Base-by-base conservation (phyloP, 805 yeast genomes). In the Diddensiella santjacobensis region DNA sequence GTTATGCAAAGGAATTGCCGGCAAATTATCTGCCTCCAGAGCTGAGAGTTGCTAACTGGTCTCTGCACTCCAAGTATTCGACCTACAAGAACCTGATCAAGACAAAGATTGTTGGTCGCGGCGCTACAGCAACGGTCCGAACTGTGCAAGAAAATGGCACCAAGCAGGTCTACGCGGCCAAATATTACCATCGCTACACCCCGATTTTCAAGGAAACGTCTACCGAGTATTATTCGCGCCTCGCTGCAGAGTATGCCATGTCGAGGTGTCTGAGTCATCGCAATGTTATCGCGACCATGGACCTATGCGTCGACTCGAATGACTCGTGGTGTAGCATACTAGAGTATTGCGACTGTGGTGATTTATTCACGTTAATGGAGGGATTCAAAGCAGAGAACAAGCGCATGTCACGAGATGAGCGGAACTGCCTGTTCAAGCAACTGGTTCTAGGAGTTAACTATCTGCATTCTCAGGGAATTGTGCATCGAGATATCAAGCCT, bases 371-470 rank as follows among this genome's bases (percentile, higher is more conserved):
- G 15, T 73, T 87, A 55, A 81, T 84, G 62, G 95, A 87, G 67
- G 87, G 87, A 22, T 90, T 83, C 57, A 87, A 83, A 62, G 83
- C 87, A 59, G 90, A 84, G 64, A 45, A 50, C 20, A 89, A 90
- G n/a, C 84, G 80, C 68, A 67, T 87, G 53, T 91, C 87, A 59
- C 81, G 81, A 55, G 75, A 81, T 10, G 96, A 89, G 64, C 91
- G 96, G 10, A 95, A 89, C 63, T 89, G 96, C 64, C 84, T 87
- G 59, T 87, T 87, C 70, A 87, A 88, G 63, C 96, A 88, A 64
- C 67, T 88, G 42, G 77, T 88, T 22, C 71, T 87, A 53, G 96
- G 95, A 36, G 93, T 88, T 22, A 79, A 78, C 47, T 88, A 86
- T 70, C 83, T 89, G 88, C 96, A 89, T 67, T 80, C 81, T 30